Evolutionary conservation across 768 basidiomycete species (phyloP), one percentile per base, ranked within the genome.

Genomic region (Russula abietina): DNA sequence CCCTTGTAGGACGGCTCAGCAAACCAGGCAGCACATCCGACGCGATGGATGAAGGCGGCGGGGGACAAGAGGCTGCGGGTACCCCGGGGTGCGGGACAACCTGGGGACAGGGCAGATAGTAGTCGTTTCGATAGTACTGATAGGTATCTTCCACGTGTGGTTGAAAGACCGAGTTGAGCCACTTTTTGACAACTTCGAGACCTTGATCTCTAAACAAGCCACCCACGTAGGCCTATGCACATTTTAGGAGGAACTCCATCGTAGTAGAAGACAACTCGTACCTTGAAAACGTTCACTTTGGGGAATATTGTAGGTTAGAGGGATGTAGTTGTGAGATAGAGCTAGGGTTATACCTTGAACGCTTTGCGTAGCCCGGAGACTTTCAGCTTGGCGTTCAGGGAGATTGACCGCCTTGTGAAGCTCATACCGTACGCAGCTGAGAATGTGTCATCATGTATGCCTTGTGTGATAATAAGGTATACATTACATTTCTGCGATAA

Each of bases 231-330:
- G 62, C 62, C 62, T 63, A 16, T 43, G 46, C 19, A 33, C 1
- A 5, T 14, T 61, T 61, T 17, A 56, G 14, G 50, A 24, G 22
- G 30, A 12, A 50, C n/a, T 9, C n/a, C 32, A 16, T 54, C 52
- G 14, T 38, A 4, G 7, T 33, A 19, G 16, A 33, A 10, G 12
- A 19, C 24, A 7, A 39, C 26, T 30, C 9, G 11, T 54, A 63
- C 62, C 57, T 63, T 63, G 26, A 63, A 63, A 12, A 57, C 50
- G 30, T 36, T 33, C 50, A 46, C 62, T 63, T 48, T 30, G n/a
- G 8, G n/a, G 1, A 4, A 24, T 24, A 33, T 24, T 30, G 7
- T 10, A 7, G 14, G 16, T 58, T 3, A 54, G 45, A 39, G 38
- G 38, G 16, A n/a, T 32, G 19, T 16, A 14, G 19, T 11, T 16